Conservation (phyloP, 2,329 filamentous ascomycete species). For the Talaromyces marneffei region DNA sequence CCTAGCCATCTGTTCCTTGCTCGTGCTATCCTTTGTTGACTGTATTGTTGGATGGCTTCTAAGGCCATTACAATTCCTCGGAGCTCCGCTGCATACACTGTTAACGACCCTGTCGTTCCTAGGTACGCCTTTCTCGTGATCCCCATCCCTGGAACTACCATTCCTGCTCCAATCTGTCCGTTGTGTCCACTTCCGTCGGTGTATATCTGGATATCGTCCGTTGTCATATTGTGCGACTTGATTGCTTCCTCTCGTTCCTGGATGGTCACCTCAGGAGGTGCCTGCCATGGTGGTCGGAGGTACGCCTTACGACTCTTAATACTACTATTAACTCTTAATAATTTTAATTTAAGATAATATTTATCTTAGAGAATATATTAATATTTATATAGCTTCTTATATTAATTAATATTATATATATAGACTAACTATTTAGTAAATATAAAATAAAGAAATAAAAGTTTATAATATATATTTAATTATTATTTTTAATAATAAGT, state of each 20-base stretch:
- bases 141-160: neutral
- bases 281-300: conserved; percentile 8
- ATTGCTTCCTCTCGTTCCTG: neutral
- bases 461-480: no score
- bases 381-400: neutral
- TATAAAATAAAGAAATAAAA: no score
- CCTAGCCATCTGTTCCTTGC: no score
- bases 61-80: neutral
- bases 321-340: neutral
- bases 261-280: conserved; percentile 9
- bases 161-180: neutral
- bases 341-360: neutral
- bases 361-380: neutral
- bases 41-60: neutral
- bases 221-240: no score
- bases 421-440: neutral
- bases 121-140: neutral
- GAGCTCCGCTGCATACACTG: neutral
- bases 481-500: no score
- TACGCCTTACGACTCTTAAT: conserved; percentile 11
- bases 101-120: neutral
- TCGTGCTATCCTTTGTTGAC: no score
- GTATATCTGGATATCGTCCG: no score
- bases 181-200: neutral
- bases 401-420: neutral